Evolutionary conservation across 306 rosid genomes (phyloP).

Genomic region (Prunus kanzakura): DNA sequence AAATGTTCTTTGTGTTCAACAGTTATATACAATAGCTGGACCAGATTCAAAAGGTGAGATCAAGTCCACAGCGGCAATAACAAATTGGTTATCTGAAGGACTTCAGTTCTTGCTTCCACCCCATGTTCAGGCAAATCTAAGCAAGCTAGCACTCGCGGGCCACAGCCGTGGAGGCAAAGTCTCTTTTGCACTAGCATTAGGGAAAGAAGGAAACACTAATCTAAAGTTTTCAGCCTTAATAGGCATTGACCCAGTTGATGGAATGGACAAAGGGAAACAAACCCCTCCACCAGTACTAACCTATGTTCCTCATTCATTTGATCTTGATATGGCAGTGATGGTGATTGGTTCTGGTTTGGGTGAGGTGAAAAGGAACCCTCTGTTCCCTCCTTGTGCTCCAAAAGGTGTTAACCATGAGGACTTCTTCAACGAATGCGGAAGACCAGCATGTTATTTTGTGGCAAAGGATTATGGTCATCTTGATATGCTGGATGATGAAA

Average conservation of each 20-base stretch:
- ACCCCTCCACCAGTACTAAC: constrained; percentile 85
- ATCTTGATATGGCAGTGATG: constrained; percentile 55
- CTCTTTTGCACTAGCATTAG: constrained; percentile 69
- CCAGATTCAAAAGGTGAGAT: constrained; percentile 62
- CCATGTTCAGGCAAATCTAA: constrained; percentile 43
- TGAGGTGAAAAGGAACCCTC: constrained; percentile 43
- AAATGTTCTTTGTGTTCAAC: constrained; percentile 14
- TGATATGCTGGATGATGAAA: constrained; percentile 83
- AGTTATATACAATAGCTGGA: constrained; percentile 67
- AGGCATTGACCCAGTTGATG: constrained; percentile 93
- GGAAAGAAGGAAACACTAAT: constrained; percentile 27
- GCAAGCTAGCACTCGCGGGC: constrained; percentile 62
- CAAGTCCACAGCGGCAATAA: constrained; percentile 50
- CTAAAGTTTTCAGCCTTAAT: constrained; percentile 66
- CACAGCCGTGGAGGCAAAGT: constrained; percentile 91
- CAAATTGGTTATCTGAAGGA: constrained; percentile 64
- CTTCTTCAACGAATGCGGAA: constrained; percentile 59
- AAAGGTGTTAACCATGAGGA: constrained; percentile 76
- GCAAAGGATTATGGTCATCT: constrained; percentile 69
- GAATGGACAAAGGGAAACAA: constrained; percentile 66
- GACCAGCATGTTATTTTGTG: constrained; percentile 61
- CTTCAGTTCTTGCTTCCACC: constrained; percentile 51
- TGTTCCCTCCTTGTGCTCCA: constrained; percentile 82
- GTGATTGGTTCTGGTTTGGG: constrained; percentile 76
- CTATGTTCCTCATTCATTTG: constrained; percentile 58